A percentile compares a stretch with the other conserved stretches of the same genome.
phyloP scores from a whole-genome alignment of 768 basidiomycete genomes.

The Solioccasus polychromus region DNA sequence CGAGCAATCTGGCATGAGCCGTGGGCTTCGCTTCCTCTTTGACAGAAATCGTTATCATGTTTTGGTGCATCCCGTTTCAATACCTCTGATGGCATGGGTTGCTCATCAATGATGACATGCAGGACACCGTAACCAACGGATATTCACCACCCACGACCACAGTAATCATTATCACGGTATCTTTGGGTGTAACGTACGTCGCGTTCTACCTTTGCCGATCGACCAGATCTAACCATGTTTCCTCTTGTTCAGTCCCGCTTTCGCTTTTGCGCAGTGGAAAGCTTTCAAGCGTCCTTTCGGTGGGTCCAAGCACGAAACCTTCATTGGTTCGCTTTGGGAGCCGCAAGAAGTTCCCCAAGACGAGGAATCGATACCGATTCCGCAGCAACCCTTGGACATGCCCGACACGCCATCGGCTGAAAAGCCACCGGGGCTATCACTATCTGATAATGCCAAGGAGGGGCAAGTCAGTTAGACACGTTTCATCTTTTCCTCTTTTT shows the following conservation, averaged over 20 bases:
- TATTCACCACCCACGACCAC: constrained; percentile 53
- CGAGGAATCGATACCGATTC: constrained; percentile 17
- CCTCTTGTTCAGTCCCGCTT: constrained; percentile 39
- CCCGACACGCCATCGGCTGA: constrained; percentile 21
- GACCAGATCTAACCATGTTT: not conserved
- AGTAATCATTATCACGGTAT: constrained; percentile 49
- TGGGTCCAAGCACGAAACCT: constrained; percentile 23
- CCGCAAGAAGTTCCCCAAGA: constrained; percentile 19
- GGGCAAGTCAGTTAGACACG: constrained; percentile 3
- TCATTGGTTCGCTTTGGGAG: constrained; percentile 26
- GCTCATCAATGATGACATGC: constrained; percentile 4
- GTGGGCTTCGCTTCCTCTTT: constrained; percentile 59
- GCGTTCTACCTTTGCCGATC: not conserved
- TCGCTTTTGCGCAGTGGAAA: constrained; percentile 53
- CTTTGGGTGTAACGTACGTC: constrained; percentile 55
- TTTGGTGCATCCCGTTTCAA: constrained; percentile 38
- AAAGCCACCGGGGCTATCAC: constrained; percentile 8
- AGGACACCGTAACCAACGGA: constrained; percentile 48
- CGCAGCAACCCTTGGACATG: constrained; percentile 9
- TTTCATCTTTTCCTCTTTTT: constrained; percentile 3
- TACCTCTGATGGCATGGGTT: not conserved
- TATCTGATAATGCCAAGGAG: constrained; percentile 8
- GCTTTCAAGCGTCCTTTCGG: constrained; percentile 50
- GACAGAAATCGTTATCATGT: constrained; percentile 60
- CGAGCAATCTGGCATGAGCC: constrained; percentile 59